Conservation (phyloP, 2,329 filamentous ascomycete genomes). For the Paracoccidioides lutzii region DNA sequence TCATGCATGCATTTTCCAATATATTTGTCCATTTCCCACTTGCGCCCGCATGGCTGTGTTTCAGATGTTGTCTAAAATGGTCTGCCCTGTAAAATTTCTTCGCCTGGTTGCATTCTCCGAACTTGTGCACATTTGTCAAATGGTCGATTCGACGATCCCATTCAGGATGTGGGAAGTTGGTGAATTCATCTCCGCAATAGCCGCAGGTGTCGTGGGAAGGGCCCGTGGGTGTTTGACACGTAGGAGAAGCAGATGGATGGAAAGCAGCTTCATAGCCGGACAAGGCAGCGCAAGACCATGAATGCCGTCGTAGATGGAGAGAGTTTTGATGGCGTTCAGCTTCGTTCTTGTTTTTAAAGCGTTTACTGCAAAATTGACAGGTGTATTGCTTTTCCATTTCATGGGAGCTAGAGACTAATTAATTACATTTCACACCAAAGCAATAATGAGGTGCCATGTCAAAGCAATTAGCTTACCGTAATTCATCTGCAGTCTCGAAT, state of each 20-base stretch:
- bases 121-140: conserved; percentile 85
- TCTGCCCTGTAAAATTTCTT: conserved; percentile 98
- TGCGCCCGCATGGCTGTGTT: conserved; percentile 90
- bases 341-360: conserved; percentile 99
- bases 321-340: conserved; percentile 94
- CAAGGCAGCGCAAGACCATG: conserved; percentile 91
- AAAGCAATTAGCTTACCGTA: conserved; percentile 50
- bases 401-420: conserved; percentile 49
- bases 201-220: conserved; percentile 61
- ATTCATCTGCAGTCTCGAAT: conserved; percentile 71
- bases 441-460: not conserved
- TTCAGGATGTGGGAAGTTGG: conserved; percentile 59
- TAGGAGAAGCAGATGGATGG: conserved; percentile 54
- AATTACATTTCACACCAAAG: not conserved
- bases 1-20: conserved; percentile 92
- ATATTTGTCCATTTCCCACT: conserved; percentile 99
- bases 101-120: conserved; percentile 91
- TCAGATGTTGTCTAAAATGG: conserved; percentile 94
- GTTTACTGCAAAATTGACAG: conserved; percentile 81
- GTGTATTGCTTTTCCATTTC: conserved; percentile 95
- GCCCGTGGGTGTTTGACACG: conserved; percentile 22
- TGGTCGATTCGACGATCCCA: conserved; percentile 82
- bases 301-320: conserved; percentile 79
- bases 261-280: conserved; percentile 66
- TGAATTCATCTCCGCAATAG: conserved; percentile 89